These are phyloP conservation scores for Neophaeococcomyces aloes DNA, from an alignment of 2,329 filamentous ascomycete species.

Conservation along the genomic window DNA sequence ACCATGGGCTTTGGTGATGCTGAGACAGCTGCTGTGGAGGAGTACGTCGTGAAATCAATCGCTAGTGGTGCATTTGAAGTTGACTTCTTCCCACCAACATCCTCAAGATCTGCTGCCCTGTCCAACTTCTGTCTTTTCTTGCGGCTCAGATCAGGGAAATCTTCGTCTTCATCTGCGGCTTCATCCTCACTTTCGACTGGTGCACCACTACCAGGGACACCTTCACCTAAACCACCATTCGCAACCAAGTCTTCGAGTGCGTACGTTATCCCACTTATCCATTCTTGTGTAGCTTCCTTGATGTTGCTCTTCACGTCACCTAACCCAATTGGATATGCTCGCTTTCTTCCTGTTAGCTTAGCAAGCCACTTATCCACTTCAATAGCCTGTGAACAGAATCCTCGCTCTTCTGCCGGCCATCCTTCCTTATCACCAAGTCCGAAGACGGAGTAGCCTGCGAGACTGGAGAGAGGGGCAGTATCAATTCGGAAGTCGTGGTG, in stretches of 20 bases:
- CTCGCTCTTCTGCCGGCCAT: conserved; percentile 83
- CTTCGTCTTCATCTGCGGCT: conserved; percentile 44
- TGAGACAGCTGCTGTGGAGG: conserved; percentile 36
- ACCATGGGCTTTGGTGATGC: conserved; percentile 76
- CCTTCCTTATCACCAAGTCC: conserved; percentile 84
- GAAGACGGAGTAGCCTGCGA: conserved; percentile 86
- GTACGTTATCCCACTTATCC: conserved; percentile 63
- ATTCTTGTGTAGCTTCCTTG: conserved; percentile 58
- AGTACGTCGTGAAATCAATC: conserved; percentile 64
- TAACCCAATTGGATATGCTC: conserved; percentile 80
- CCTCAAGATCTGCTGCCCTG: conserved; percentile 68
- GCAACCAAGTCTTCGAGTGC: conserved; percentile 51
- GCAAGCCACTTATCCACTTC: conserved; percentile 95
- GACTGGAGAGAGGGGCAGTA: conserved; percentile 62
- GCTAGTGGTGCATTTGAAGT: conserved; percentile 46
- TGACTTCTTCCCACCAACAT: conserved; percentile 43
- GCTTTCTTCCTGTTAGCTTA: conserved; percentile 75
- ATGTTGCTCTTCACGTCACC: conserved; percentile 74
- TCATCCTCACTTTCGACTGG: conserved; percentile 77
- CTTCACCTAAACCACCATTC: conserved; percentile 49
- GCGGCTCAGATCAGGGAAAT: conserved; percentile 31
- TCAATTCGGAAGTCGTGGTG: conserved; percentile 96
- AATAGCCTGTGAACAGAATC: conserved; percentile 86
- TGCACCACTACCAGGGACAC: conserved; percentile 71
- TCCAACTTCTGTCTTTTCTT: conserved; percentile 34